Evolutionary conservation across 2,329 filamentous ascomycete species (phyloP), one percentile per base, ranked within the genome.

Genomic region (Conoideocrella luteorostrata): DNA sequence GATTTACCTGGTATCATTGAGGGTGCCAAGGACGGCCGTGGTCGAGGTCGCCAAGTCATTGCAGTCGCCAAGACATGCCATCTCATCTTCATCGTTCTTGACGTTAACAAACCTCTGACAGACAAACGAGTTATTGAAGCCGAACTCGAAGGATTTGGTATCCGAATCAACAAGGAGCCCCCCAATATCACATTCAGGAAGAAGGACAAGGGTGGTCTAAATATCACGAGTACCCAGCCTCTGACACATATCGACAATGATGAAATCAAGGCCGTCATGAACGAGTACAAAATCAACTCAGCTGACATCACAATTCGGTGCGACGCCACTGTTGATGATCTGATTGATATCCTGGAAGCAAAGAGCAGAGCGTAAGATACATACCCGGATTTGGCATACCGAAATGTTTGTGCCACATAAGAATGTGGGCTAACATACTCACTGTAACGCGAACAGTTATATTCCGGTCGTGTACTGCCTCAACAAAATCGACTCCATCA

Each of bases 141-240:
- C 41, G 93, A 98, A 70, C 69, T 98, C 62, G 93, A 98, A 65
- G 93, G 93, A 7, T 98, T 98, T 58, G 93, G 93, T 26, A 96
- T 98, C 61, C 80, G 93, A 45, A 91, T 97, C 72, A 98, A 98
- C 75, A 98, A 97, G 73, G 71, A 82, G 56, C 93, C 93, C 21
- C 93, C 93, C 32, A 98, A 98, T 64, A 98, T 98, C 59, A 87
- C 93, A n/a, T 95, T 96, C 75, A 94, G 84, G 70, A 98, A 98
- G 76, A 98, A 98, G 75, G 93, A 98, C 68, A 97, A 97, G 61
- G 93, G 93, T 55, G 93, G 93, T 28, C 81, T 98, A 60, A 90
- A 87, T 60, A 93, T 98, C 60, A 95, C 90, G n/a, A 93, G 81
- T 67, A 98, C 93, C 3, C 84, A 93, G 35, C 88, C 90, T 5